Conservation (phyloP, 306 rosid genomes). For the Medicago ruthenica region DNA sequence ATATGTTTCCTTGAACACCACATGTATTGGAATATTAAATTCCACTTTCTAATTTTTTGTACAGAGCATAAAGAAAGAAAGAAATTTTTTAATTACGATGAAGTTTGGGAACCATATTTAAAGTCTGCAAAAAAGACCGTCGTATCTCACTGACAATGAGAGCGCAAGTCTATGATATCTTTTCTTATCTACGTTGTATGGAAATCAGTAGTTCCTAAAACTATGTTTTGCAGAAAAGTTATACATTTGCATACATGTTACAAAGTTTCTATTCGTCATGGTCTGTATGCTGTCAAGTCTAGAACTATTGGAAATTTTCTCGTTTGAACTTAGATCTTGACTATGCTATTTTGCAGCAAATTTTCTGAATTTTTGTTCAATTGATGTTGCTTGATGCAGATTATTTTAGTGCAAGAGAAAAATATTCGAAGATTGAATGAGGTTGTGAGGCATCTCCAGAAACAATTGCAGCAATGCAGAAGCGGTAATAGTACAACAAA, state of each 20-base stretch:
- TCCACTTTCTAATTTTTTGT: neutral
- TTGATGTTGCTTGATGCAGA: slow-evolving; percentile 48
- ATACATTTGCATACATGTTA: neutral
- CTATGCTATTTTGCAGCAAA: neutral
- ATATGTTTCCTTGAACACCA: no score
- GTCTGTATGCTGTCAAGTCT: neutral
- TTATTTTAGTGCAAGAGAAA: slow-evolving; percentile 77
- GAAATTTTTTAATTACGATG: neutral
- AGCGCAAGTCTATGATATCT: neutral
- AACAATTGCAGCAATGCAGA: slow-evolving; percentile 66
- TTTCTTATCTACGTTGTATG: neutral
- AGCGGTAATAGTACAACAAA: slow-evolving; percentile 47
- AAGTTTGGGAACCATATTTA: slow-evolving; percentile 2
- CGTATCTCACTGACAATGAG: neutral
- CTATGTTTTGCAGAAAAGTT: neutral
- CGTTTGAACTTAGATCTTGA: slow-evolving; percentile 26
- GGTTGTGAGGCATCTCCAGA: slow-evolving; percentile 65
- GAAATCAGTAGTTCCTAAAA: neutral
- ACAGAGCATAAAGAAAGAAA: neutral
- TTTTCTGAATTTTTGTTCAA: slow-evolving; percentile 3
- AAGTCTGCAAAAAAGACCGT: neutral
- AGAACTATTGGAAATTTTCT: neutral
- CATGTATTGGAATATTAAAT: no score
- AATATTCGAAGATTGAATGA: slow-evolving; percentile 68
- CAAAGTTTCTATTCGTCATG: neutral